Evolutionary conservation across 345 rosid genomes (phyloP).

Genomic region (Limnanthes douglasii): DNA sequence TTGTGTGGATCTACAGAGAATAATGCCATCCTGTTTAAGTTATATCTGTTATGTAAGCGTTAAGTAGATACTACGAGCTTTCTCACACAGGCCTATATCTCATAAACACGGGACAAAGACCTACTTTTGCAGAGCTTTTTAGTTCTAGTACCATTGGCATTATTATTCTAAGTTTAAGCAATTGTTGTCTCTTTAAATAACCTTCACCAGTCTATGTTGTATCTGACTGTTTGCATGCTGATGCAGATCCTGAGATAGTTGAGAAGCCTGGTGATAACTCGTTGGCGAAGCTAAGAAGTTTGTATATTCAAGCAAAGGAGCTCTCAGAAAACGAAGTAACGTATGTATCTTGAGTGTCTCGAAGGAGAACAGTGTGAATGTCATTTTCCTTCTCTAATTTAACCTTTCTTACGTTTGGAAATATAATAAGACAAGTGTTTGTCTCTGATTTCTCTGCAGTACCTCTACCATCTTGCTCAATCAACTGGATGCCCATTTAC

Average conservation of each 20-base stretch:
- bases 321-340: constrained; percentile 74
- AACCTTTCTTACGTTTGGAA: constrained; percentile 1
- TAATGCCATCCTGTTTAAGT: too few relatives aligned
- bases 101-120: too few relatives aligned
- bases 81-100: too few relatives aligned
- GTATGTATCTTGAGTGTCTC: too few relatives aligned
- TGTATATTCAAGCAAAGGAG: constrained; percentile 64
- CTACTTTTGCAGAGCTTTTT: too few relatives aligned
- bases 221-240: constrained; percentile 9
- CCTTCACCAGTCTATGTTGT: too few relatives aligned
- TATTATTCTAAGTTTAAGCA: too few relatives aligned
- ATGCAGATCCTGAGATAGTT: constrained; percentile 81
- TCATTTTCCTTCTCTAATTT: not conserved
- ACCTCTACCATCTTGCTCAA: constrained; percentile 29
- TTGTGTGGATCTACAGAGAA: too few relatives aligned
- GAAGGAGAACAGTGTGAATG: not conserved
- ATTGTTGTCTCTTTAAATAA: too few relatives aligned
- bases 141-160: too few relatives aligned
- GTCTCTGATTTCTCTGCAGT: constrained; percentile 18
- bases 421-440: not conserved
- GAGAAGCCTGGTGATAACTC: constrained; percentile 85
- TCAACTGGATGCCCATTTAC: constrained; percentile 63
- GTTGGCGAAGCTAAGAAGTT: constrained; percentile 34
- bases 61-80: too few relatives aligned
- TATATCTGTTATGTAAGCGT: too few relatives aligned